phyloP scores from a whole-genome alignment of 192 early-diverging fungal genomes.

The Umbelopsis sp. region DNA sequence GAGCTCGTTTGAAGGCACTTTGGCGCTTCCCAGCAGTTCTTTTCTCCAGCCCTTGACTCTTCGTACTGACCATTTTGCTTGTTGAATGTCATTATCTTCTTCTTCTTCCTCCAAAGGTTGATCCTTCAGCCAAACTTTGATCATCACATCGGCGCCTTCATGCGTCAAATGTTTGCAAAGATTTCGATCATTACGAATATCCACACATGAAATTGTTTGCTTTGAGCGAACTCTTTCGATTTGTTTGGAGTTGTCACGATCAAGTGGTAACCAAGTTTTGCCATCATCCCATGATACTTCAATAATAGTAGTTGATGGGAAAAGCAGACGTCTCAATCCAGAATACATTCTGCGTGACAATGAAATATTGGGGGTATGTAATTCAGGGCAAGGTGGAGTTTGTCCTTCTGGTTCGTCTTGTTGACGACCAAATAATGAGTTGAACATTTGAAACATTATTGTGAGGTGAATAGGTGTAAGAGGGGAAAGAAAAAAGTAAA shows the following conservation, averaged over 20 bases:
- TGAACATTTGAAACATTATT: neutral
- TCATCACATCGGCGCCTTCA: conserved; percentile 10
- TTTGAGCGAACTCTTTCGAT: conserved; percentile 19
- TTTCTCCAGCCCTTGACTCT: neutral
- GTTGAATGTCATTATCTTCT: neutral
- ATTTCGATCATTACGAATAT: conserved; percentile 8
- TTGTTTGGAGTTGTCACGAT: conserved; percentile 10
- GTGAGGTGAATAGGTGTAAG: neutral
- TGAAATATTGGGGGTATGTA: conserved; percentile 17
- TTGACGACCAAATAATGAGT: neutral
- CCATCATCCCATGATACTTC: conserved; percentile 23
- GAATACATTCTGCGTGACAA: neutral
- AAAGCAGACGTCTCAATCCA: neutral
- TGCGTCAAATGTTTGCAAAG: conserved; percentile 9
- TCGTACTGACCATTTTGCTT: neutral
- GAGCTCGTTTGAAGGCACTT: neutral
- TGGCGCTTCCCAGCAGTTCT: neutral
- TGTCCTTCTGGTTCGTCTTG: neutral
- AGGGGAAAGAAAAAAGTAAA: neutral
- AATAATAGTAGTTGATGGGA: neutral
- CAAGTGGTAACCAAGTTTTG: conserved; percentile 13
- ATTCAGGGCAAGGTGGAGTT: conserved; percentile 3
- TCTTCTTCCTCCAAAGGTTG: neutral
- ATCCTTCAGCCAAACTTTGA: conserved; percentile 13
- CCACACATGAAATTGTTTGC: conserved; percentile 14